Base-by-base conservation (phyloP, 1,284 basidiomycete genomes). In the Fomitiporia mediterranea region DNA sequence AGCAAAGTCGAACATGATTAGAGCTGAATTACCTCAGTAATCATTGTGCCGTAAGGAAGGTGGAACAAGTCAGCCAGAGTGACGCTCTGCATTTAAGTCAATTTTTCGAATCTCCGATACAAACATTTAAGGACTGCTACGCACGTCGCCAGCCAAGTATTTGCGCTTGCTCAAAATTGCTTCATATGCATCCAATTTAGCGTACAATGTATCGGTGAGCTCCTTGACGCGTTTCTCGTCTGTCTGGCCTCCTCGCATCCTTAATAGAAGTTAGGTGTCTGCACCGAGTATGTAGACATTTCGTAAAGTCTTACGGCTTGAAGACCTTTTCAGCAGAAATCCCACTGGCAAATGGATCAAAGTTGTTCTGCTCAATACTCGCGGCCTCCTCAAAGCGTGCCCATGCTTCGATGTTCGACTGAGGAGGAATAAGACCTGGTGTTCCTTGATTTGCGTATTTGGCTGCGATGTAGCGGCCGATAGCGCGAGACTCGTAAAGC, bases 371-470 rank as follows among this genome's bases (percentile, higher is more conserved):
- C 67, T 86, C 83, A 62, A 80, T 68, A 23, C 74, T 76, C 27
- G 72, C 74, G 0, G 81, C 83, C 65, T 81, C 77, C 66, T 84
- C 81, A 65, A 82, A 82, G 27, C 71, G 65, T 21, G 74, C 80
- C 30, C 67, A 69, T 1, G 66, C 72, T 54, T 72, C 66, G 15
- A 73, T 38, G 64, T 74, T 60, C 68, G 68, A 61, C 68, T 63
- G 25, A 69, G 69, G 19, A 55, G 60, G 60, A 23, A 59, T 55
- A 15, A 63, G 57, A 21, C 51, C 56, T 4, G 54, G 56, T 6
- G 44, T 43, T 34, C 59, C 55, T 38, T 48, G 48, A 8, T 53
- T 46, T 28, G 52, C 67, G 54, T 74, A 78, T 61, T 76, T 76
- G 43, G 67, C 65, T 11, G 62, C 68, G 50, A 77, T 62, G 61